phyloP scores from a whole-genome alignment of 163 green algal species.

The Prototheca stagnorum region DNA sequence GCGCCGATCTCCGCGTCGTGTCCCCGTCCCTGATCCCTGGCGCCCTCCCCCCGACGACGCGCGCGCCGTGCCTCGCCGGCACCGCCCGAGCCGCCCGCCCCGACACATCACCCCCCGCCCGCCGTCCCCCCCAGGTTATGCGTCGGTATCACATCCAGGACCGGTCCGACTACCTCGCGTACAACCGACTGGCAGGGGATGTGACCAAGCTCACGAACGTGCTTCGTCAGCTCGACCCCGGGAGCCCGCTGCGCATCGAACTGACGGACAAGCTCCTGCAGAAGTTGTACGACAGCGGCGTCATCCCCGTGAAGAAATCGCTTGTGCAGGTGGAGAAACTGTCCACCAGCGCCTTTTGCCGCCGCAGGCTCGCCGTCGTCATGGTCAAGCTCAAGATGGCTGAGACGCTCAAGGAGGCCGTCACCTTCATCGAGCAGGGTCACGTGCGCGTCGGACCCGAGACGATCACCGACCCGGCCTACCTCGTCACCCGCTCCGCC shows the following conservation, averaged over 20 bases:
- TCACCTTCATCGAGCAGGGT: slow-evolving; percentile 91
- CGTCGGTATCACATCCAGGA: slow-evolving; percentile 91
- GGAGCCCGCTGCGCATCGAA: slow-evolving; percentile 70
- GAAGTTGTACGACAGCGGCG: slow-evolving; percentile 91
- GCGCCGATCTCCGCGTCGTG: too few relatives aligned
- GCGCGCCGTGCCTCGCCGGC: not conserved
- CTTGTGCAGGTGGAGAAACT: slow-evolving; percentile 82
- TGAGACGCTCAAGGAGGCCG: slow-evolving; percentile 77
- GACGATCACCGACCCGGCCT: slow-evolving; percentile 30
- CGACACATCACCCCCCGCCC: not conserved
- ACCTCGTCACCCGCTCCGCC: slow-evolving; percentile 65
- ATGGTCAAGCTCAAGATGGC: slow-evolving; percentile 89
- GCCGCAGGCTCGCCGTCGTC: slow-evolving; percentile 75
- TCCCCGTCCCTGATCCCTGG: too few relatives aligned
- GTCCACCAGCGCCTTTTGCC: slow-evolving; percentile 74
- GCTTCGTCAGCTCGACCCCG: slow-evolving; percentile 68
- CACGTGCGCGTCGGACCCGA: slow-evolving; percentile 87
- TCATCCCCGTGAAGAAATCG: slow-evolving; percentile 83
- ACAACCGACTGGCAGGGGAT: slow-evolving; percentile 86
- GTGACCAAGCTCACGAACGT: slow-evolving; percentile 68
- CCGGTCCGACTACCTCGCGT: slow-evolving; percentile 95
- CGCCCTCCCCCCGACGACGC: too few relatives aligned
- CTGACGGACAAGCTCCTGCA: slow-evolving; percentile 87
- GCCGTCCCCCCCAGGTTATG: slow-evolving; percentile 58
- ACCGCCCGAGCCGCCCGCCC: not conserved